Percentiles rank a stretch among this genome's conserved stretches.
Conservation (phyloP, 768 basidiomycete species). For the Leucocoprinus birnbaumii region DNA sequence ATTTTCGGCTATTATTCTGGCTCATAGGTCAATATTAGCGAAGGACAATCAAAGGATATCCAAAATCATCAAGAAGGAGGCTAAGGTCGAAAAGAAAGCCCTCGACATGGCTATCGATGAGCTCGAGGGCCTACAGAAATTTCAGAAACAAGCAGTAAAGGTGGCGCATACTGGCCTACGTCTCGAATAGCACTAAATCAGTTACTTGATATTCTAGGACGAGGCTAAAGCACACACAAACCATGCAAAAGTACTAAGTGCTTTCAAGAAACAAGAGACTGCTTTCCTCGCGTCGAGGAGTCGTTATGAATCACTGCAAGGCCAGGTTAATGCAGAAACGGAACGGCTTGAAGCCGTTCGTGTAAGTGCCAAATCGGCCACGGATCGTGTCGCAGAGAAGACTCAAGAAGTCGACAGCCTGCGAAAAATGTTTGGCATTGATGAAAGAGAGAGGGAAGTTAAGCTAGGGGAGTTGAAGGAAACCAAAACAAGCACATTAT, state of each 20-base stretch:
- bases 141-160: conserved; percentile 68
- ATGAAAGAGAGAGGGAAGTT: conserved; percentile 59
- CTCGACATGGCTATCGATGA: conserved; percentile 60
- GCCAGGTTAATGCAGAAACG: conserved; percentile 42
- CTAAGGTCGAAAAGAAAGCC: conserved; percentile 58
- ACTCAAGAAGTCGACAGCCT: conserved; percentile 70
- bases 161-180: conserved; percentile 23
- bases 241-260: conserved; percentile 50
- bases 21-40: conserved; percentile 28
- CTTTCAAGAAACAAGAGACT: conserved; percentile 63
- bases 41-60: conserved; percentile 60
- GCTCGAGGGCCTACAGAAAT: conserved; percentile 51
- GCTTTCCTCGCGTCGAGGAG: conserved; percentile 59
- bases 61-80: conserved; percentile 68
- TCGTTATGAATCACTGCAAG: conserved; percentile 50
- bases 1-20: background rate
- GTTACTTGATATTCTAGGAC: too few relatives aligned
- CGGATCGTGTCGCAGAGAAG: conserved; percentile 64
- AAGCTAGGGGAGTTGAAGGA: conserved; percentile 40
- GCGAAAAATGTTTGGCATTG: conserved; percentile 31
- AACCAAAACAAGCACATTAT: background rate
- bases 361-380: conserved; percentile 53
- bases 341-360: conserved; percentile 49
- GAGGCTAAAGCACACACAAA: conserved; percentile 15
- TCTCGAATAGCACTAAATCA: too few relatives aligned